These are phyloP conservation scores for Flaveria ramosissima DNA, from an alignment of 129 eudicot species.

Conservation along the genomic window DNA sequence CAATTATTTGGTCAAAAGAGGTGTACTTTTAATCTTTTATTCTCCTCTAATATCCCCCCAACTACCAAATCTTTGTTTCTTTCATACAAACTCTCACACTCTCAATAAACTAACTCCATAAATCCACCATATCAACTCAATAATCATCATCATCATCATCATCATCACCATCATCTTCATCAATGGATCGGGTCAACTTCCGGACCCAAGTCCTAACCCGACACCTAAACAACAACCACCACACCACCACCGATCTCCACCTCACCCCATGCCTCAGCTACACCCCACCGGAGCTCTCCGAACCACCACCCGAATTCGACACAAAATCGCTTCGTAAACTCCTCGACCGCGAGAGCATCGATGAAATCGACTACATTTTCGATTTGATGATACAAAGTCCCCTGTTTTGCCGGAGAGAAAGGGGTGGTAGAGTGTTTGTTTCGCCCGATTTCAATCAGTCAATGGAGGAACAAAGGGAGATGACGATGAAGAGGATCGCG, in stretches of 20 bases:
- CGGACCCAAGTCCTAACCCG: conserved; percentile 48
- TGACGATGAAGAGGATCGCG: conserved; percentile 41
- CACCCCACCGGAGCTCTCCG: conserved; percentile 55
- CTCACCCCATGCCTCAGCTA: conserved; percentile 52
- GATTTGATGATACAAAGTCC: conserved; percentile 47
- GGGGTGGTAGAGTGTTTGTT: conserved; percentile 58
- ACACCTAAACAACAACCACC: conserved; percentile 38
- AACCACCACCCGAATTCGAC: conserved; percentile 40
- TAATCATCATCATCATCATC: neutral
- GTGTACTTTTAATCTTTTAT: no score
- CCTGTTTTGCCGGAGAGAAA: conserved; percentile 48
- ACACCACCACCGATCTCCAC: conserved; percentile 15
- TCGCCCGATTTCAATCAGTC: conserved; percentile 61
- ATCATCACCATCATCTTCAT: neutral
- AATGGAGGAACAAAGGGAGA: conserved; percentile 77
- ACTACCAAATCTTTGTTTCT: neutral
- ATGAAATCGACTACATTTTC: conserved; percentile 63
- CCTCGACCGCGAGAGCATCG: conserved; percentile 54
- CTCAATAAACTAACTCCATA: neutral
- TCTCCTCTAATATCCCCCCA: neutral
- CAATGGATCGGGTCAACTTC: conserved; percentile 49
- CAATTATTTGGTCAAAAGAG: no score
- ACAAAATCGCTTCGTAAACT: conserved; percentile 47
- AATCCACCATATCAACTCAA: neutral
- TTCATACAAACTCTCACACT: neutral